Conservation (phyloP, 805 yeast genomes). For the Komagataella populi region DNA sequence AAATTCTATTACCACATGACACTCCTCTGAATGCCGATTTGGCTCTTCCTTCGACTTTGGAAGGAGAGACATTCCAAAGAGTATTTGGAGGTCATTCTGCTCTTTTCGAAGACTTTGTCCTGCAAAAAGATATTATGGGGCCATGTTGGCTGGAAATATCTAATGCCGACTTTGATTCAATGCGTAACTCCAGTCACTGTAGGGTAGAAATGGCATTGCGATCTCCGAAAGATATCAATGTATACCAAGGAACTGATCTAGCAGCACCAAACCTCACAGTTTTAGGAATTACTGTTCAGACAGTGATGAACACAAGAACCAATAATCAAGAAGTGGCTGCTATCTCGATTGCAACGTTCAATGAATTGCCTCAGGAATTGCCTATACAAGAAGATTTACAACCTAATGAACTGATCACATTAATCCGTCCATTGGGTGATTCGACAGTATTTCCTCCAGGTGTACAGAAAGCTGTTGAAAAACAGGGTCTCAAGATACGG, state of each 20-base stretch:
- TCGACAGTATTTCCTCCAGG: constrained; percentile 62
- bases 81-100: constrained; percentile 70
- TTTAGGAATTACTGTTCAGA: constrained; percentile 66
- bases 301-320: constrained; percentile 59
- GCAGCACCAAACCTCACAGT: constrained; percentile 59
- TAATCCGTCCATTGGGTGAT: constrained; percentile 68
- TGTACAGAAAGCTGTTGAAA: constrained; percentile 44
- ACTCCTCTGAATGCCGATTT: constrained; percentile 39
- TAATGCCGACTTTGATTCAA: constrained; percentile 42
- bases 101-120: constrained; percentile 74
- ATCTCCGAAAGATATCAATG: constrained; percentile 31
- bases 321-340: constrained; percentile 83
- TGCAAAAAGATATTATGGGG: constrained; percentile 82
- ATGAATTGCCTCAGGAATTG: constrained; percentile 59
- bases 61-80: constrained; percentile 64
- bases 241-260: constrained; percentile 23
- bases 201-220: constrained; percentile 55
- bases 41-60: constrained; percentile 44
- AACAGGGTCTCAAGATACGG: constrained; percentile 36
- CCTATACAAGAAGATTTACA: constrained; percentile 48
- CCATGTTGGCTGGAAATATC: constrained; percentile 89
- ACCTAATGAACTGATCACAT: constrained; percentile 53
- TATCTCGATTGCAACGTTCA: constrained; percentile 62
- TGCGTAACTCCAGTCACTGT: constrained; percentile 66
- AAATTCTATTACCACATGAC: constrained; percentile 61